These are phyloP conservation scores for Hydnum rufescens DNA, from an alignment of 768 basidiomycete genomes.

Conservation along the genomic window DNA sequence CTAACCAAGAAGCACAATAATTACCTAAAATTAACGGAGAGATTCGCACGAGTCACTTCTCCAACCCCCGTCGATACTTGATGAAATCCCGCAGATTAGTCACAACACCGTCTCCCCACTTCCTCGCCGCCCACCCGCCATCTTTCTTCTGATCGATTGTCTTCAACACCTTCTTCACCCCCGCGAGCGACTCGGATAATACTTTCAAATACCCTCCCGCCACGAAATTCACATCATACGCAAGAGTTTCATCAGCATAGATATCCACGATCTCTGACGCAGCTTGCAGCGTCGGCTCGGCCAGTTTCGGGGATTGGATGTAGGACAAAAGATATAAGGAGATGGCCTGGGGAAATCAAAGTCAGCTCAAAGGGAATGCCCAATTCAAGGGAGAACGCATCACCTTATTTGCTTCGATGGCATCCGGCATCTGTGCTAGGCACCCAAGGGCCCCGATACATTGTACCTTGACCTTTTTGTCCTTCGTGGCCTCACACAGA, in stretches of 20 bases:
- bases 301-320: slow-evolving; percentile 4
- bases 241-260: slow-evolving; percentile 67
- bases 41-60: slow-evolving; percentile 7
- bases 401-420: slow-evolving; percentile 48
- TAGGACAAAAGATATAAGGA: slow-evolving; percentile 45
- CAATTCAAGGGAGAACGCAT: background rate
- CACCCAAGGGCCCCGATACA: slow-evolving; percentile 75
- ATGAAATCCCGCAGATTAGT: slow-evolving; percentile 63
- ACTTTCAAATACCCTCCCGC: slow-evolving; percentile 34
- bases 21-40: background rate
- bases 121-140: slow-evolving; percentile 40
- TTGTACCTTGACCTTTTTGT: slow-evolving; percentile 42
- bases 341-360: slow-evolving; percentile 36
- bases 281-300: slow-evolving; percentile 55
- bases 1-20: no score
- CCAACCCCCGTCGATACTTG: slow-evolving; percentile 42
- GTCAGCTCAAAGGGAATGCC: background rate
- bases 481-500: slow-evolving; percentile 34
- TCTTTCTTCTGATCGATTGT: slow-evolving; percentile 48
- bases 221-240: slow-evolving; percentile 69
- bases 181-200: slow-evolving; percentile 39
- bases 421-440: slow-evolving; percentile 46
- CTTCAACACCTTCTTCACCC: slow-evolving; percentile 39
- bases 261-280: slow-evolving; percentile 78
- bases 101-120: slow-evolving; percentile 54